Base-by-base conservation (phyloP, 2,329 filamentous ascomycete genomes). In the Taxawa tesnikishii region DNA sequence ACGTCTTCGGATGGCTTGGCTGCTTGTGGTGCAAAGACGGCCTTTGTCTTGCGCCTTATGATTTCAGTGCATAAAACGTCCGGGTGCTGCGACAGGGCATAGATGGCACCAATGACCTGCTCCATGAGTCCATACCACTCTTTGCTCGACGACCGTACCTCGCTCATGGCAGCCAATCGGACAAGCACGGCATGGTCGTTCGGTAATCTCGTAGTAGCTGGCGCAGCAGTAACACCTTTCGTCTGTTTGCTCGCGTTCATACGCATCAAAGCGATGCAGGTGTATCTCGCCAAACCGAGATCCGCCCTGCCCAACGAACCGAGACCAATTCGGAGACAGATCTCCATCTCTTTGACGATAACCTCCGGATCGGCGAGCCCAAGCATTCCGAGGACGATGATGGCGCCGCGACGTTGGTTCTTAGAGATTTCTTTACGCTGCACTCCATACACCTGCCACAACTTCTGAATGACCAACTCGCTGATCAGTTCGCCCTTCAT, bases 391-490 rank as follows among this genome's bases (percentile, higher is more conserved):
- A 98, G 67, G 5, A 96, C 83, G 42, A 98, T 96, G 51, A 98
- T 96, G 30, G 90, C 79, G 15, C 90, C 90, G 26, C 90, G 74
- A 40, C 90, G 73, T 55, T 96, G 90, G 2, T 77, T 88, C 46
- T 77, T 80, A 1, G 90, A 96, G 27, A 94, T 94, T 36, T 94
- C 87, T 39, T 83, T 78, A 60, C 79, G 90, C 50, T 94, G 87
- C 27, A 94, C 79, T 24, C 88, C 84, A 50, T 98, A 98, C 3
- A 98, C 87, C 50, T 94, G 85, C 90, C 92, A 98, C 5, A 98
- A 65, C 62, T 96, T 98, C 32, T 80, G 71, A 29, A 96, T 71
- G 30, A 98, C 88, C 1, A 80, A 64, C 13, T 92, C 84, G 2
- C 83, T 79, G 40, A 98, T 78, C 54, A 87, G 72, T 10, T 84